Percentiles rank a stretch among this genome's conserved stretches.
These are phyloP conservation scores for Asterella californica DNA, from an alignment of 225 moss, liverwort and hornwort species.

Conservation along the genomic window DNA sequence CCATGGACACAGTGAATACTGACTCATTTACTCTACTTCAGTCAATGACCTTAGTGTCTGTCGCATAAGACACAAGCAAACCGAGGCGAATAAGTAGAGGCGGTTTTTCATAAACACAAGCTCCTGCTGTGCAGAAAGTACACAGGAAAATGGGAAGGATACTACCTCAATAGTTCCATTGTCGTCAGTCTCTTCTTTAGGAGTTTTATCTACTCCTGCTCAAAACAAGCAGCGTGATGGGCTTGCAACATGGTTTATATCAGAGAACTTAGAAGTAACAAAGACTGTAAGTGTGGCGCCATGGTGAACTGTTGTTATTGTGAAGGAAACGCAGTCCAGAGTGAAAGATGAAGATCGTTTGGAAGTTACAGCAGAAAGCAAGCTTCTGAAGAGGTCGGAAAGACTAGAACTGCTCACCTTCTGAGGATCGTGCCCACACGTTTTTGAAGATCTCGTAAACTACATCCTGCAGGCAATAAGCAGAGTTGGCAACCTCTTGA, in stretches of 20 bases:
- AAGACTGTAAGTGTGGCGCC: not conserved
- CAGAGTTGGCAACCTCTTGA: not conserved
- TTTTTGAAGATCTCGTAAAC: constrained; percentile 44
- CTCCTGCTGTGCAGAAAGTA: not conserved
- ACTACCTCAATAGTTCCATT: constrained; percentile 5
- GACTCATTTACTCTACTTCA: not conserved
- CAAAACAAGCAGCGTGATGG: not conserved
- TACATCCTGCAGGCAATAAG: constrained; percentile 27
- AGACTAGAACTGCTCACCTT: constrained; percentile 12
- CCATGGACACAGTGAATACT: not conserved
- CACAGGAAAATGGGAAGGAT: not conserved
- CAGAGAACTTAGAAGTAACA: not conserved
- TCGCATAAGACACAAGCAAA: not conserved
- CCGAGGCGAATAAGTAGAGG: not conserved
- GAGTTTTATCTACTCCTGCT: not conserved
- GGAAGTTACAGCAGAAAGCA: not conserved
- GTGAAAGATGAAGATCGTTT: not conserved
- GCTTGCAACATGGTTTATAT: too few relatives aligned
- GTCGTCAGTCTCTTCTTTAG: constrained; percentile 31
- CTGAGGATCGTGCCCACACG: constrained; percentile 32
- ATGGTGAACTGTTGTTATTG: not conserved
- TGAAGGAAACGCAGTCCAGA: not conserved
- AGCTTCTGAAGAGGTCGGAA: too few relatives aligned
- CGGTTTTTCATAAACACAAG: too few relatives aligned
- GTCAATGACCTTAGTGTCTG: not conserved